Evolutionary conservation across 2,329 filamentous ascomycete species (phyloP).

Genomic region (Pseudogymnoascus pannorum): DNA sequence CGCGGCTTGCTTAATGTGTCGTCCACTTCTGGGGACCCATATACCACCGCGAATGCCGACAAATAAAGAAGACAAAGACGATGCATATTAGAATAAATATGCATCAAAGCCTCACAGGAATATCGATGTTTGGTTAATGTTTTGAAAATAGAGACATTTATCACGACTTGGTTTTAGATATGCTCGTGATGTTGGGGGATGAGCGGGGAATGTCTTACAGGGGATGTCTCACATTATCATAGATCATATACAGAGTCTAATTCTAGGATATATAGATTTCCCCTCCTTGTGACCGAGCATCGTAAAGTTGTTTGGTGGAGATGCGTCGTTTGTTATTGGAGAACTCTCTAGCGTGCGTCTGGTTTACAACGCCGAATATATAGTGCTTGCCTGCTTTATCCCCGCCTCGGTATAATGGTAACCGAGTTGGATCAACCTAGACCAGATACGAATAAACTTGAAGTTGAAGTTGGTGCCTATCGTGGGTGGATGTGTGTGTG

Average conservation of each 20-base stretch:
- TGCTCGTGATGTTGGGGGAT: background rate
- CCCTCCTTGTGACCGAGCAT: background rate
- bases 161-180: background rate
- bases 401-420: background rate
- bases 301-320: background rate
- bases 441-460: background rate
- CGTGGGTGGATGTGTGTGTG: background rate
- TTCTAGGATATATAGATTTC: background rate
- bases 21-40: background rate
- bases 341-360: background rate
- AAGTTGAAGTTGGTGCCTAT: background rate
- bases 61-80: constrained; percentile 35
- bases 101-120: background rate
- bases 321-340: background rate
- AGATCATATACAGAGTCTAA: background rate
- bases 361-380: background rate
- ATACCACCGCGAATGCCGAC: background rate
- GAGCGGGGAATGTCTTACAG: background rate
- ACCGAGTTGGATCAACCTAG: background rate
- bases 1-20: background rate
- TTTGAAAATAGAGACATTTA: background rate
- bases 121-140: background rate
- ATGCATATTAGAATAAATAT: constrained; percentile 79
- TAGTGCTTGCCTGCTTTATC: constrained; percentile 48
- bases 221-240: background rate